Evolutionary conservation across 306 rosid species (phyloP).

Genomic region (Prinsepia uniflora): DNA sequence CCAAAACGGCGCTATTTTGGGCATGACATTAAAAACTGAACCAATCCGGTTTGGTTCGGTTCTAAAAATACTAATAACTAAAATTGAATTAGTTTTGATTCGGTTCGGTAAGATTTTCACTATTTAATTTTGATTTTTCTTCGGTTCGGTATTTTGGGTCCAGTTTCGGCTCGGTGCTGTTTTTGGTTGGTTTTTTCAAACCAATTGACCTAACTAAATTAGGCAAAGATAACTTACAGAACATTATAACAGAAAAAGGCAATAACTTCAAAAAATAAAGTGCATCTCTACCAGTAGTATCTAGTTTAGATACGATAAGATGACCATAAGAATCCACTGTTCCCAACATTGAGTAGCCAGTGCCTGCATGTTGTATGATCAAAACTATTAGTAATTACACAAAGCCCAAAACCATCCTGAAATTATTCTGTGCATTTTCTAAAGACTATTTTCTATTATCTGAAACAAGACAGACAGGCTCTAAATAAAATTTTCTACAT

Average conservation of each 20-base stretch:
- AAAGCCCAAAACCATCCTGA: not conserved
- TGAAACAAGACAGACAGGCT: not conserved
- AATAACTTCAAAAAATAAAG: slow-evolving; percentile 5
- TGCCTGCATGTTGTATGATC: slow-evolving; percentile 35
- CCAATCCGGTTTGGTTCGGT: no score
- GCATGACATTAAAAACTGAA: no score
- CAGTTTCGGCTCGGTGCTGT: no score
- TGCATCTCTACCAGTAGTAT: slow-evolving; percentile 59
- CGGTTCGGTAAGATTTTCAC: no score
- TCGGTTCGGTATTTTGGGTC: no score
- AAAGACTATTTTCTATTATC: not conserved
- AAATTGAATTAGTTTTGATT: no score
- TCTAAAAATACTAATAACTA: no score
- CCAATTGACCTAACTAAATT: no score
- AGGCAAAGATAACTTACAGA: not conserved
- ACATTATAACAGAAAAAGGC: no score
- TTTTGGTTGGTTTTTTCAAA: no score
- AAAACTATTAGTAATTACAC: not conserved
- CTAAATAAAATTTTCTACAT: not conserved
- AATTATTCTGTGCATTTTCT: not conserved
- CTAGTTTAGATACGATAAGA: slow-evolving; percentile 80
- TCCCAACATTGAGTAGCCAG: slow-evolving; percentile 62
- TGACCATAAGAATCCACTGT: slow-evolving; percentile 88
- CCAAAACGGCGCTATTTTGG: no score
- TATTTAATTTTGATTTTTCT: no score